Conservation (phyloP, 148 eudicot genomes). For the Chenopodium quinoa region DNA sequence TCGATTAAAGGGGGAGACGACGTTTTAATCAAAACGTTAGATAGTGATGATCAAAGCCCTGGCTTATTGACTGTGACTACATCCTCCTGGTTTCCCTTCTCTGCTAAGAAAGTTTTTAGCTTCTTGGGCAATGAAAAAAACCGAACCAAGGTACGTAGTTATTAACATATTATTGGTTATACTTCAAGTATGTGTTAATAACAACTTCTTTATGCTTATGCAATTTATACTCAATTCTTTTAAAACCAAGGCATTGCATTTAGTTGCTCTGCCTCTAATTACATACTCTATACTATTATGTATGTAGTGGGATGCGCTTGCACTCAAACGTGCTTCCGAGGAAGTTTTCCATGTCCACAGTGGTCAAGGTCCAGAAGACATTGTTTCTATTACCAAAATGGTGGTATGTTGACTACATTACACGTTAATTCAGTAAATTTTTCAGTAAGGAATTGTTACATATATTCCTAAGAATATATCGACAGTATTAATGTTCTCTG, state of each 20-base stretch:
- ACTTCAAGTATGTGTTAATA: background rate
- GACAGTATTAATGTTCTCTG: background rate
- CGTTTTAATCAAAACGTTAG: constrained; percentile 36
- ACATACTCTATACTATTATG: background rate
- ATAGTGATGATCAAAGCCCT: constrained; percentile 31
- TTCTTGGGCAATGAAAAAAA: constrained; percentile 33
- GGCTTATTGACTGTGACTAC: constrained; percentile 36
- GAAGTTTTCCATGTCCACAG: constrained; percentile 33
- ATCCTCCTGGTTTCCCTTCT: constrained; percentile 37
- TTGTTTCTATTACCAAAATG: constrained; percentile 37
- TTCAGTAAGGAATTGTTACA: background rate
- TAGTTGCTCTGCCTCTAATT: background rate
- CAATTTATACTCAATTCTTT: background rate
- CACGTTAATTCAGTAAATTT: background rate
- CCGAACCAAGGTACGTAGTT: constrained; percentile 37
- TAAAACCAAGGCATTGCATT: background rate
- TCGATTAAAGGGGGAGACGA: constrained; percentile 32
- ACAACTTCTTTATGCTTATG: no score
- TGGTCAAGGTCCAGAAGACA: constrained; percentile 19
- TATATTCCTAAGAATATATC: background rate
- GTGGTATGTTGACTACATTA: constrained; percentile 27
- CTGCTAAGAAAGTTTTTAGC: constrained; percentile 28
- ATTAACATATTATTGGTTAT: background rate
- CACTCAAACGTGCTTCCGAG: constrained; percentile 21
- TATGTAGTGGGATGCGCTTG: constrained; percentile 58